phyloP scores from a whole-genome alignment of 2,329 filamentous ascomycete genomes.

The Xylariales sp. region DNA sequence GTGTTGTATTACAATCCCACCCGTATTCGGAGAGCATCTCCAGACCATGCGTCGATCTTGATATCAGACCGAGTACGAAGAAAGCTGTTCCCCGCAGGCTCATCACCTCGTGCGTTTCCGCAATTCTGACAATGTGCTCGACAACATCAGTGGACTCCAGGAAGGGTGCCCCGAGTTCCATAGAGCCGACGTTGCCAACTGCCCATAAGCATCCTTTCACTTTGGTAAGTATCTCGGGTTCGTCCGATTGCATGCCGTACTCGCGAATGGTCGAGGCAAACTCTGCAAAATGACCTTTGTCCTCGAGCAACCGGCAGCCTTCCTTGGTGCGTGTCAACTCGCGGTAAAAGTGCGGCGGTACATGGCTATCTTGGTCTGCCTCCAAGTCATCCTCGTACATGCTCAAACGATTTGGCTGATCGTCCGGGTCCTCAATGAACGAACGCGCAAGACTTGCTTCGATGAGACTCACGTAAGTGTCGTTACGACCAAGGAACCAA shows the following conservation, averaged over 20 bases:
- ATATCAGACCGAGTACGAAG: slow-evolving; percentile 90
- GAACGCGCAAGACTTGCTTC: slow-evolving; percentile 91
- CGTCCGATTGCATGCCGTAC: slow-evolving; percentile 78
- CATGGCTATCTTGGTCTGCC: slow-evolving; percentile 53
- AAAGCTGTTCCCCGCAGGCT: slow-evolving; percentile 93
- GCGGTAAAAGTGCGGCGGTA: slow-evolving; percentile 97
- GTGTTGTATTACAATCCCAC: slow-evolving; percentile 88
- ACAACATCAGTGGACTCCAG: slow-evolving; percentile 88
- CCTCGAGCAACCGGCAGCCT: slow-evolving; percentile 81
- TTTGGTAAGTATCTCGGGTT: slow-evolving; percentile 80
- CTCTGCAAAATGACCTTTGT: slow-evolving; percentile 95
- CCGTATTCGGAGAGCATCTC: slow-evolving; percentile 85
- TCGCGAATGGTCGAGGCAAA: slow-evolving; percentile 87
- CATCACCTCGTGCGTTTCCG: slow-evolving; percentile 82
- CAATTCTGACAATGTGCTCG: slow-evolving; percentile 79
- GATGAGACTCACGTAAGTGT: slow-evolving; percentile 90
- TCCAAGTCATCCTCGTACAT: slow-evolving; percentile 54
- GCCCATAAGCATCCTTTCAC: slow-evolving; percentile 98
- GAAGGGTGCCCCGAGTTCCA: slow-evolving; percentile 94
- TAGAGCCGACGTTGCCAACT: slow-evolving; percentile 94
- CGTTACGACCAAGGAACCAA: slow-evolving; percentile 96
- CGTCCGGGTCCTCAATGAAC: slow-evolving; percentile 63
- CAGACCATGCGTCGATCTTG: slow-evolving; percentile 83
- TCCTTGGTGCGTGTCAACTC: slow-evolving; percentile 90
- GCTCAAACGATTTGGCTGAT: slow-evolving; percentile 52